phyloP scores from a whole-genome alignment of 2,329 filamentous ascomycete species.

The Zymoseptoria crescenta region DNA sequence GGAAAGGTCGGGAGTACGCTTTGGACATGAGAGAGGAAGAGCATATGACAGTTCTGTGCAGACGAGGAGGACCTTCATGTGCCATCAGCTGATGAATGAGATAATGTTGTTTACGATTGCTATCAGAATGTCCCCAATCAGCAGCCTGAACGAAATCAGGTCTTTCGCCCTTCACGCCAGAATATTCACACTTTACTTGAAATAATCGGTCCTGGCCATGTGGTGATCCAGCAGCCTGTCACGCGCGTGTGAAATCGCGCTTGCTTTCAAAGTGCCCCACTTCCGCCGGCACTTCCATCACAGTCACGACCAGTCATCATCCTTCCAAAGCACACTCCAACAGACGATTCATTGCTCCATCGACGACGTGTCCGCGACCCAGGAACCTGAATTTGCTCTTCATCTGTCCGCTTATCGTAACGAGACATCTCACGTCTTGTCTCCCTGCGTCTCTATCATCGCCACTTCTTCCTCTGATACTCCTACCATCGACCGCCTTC shows the following conservation, averaged over 20 bases:
- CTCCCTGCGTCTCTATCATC: background rate
- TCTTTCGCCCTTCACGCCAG: background rate
- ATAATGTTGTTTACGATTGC: background rate
- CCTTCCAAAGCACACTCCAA: background rate
- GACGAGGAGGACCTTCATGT: background rate
- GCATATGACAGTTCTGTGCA: background rate
- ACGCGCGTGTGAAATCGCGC: no score
- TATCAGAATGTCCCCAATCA: background rate
- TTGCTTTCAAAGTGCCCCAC: background rate
- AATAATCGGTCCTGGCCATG: background rate
- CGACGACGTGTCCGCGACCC: background rate
- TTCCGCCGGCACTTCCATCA: background rate
- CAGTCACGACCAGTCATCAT: background rate
- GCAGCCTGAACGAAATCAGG: background rate
- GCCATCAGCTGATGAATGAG: background rate
- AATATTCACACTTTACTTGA: background rate
- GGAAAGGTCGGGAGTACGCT: constrained; percentile 25
- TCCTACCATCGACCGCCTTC: background rate
- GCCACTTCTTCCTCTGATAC: background rate
- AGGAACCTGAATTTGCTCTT: background rate
- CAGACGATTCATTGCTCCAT: background rate
- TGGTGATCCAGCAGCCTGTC: no score
- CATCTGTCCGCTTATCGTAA: background rate
- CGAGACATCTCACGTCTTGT: background rate
- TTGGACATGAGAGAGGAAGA: background rate